Base-by-base conservation (phyloP, 805 yeast species). In the Metschnikowia lochheadii region DNA sequence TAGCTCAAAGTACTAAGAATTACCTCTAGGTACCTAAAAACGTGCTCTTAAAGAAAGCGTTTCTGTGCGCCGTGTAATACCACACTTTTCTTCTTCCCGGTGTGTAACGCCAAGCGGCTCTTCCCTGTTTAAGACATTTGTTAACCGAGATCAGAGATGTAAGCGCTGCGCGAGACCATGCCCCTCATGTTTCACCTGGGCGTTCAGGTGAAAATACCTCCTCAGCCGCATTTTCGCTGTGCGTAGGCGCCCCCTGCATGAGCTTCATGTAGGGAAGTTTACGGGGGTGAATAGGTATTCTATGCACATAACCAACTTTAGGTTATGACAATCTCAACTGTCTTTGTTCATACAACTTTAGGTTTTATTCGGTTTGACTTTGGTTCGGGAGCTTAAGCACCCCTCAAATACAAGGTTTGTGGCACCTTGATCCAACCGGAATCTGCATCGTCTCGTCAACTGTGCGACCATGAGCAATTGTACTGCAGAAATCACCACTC, bases 231-330 rank as follows among this genome's bases (percentile, higher is more conserved):
- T 26, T 26, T 40, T 40, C 21, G n/a, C 34, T 15, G 31, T 40
- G 23, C 43, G 43, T 40, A 11, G 31, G 20, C 17, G 26, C 43
- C 43, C 43, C 43, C 31, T 40, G 43, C 43, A 40, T 40, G 20
- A 26, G 43, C 41, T 29, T 40, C 34, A 40, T 40, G 43, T 40
- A 40, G 34, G 21, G 43, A 40, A 40, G 43, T 21, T 33, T 14
- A 29, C 21, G 34, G 34, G 34, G 6, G 13, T 21, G 13, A 17
- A 23, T 5, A 18, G n/a, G 42, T n/a, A 31, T n/a, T 39, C 17
- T 15, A 39, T 21, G 42, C 41, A 39, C 41, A 14, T 37, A 11
- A 11, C 14, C 29, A 26, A 26, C 29, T 10, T 26, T 26, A 26
- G 29, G 29, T 26, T 26, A 26, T 26, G 29, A 26, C 29, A 26